Conservation (phyloP, 2,329 filamentous ascomycete species). For the Trichophyton simii region DNA sequence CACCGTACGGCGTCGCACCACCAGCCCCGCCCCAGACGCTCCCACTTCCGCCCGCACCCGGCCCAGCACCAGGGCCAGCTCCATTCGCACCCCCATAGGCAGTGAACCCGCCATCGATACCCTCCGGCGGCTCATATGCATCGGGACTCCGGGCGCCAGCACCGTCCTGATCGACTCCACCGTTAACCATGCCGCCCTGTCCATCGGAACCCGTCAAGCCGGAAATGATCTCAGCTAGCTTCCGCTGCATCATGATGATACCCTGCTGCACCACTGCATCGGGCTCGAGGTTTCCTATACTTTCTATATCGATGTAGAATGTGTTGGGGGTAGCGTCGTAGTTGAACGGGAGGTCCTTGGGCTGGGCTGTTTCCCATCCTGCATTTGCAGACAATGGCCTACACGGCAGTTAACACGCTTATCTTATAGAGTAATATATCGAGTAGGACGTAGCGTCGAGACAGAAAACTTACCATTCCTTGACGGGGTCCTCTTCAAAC, state of each 20-base stretch:
- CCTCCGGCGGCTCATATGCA: slow-evolving; percentile 35
- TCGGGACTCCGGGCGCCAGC: slow-evolving; percentile 39
- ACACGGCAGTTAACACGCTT: not conserved
- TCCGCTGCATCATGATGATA: slow-evolving; percentile 78
- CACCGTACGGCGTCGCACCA: slow-evolving; percentile 45
- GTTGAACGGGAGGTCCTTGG: slow-evolving; percentile 78
- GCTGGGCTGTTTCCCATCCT: slow-evolving; percentile 64
- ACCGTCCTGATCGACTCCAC: slow-evolving; percentile 26
- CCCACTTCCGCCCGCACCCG: slow-evolving; percentile 27
- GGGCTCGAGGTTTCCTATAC: slow-evolving; percentile 73
- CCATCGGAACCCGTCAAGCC: slow-evolving; percentile 46
- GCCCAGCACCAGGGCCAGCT: slow-evolving; percentile 7
- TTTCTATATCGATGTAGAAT: slow-evolving; percentile 93
- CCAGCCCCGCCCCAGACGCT: slow-evolving; percentile 53
- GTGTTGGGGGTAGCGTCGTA: slow-evolving; percentile 71
- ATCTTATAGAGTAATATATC: too few relatives aligned
- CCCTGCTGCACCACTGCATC: slow-evolving; percentile 81
- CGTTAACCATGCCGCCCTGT: slow-evolving; percentile 32
- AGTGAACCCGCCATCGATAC: slow-evolving; percentile 31
- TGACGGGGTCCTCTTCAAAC: slow-evolving; percentile 73
- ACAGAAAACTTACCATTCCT: slow-evolving; percentile 58
- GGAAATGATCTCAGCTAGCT: slow-evolving; percentile 68
- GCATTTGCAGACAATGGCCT: slow-evolving; percentile 30
- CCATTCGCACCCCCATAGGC: slow-evolving; percentile 23
- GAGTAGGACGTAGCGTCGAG: too few relatives aligned